Evolutionary conservation across 2,329 filamentous ascomycete genomes (phyloP), one percentile per base, ranked within the genome.

Genomic region (Calonectria honghensis): DNA sequence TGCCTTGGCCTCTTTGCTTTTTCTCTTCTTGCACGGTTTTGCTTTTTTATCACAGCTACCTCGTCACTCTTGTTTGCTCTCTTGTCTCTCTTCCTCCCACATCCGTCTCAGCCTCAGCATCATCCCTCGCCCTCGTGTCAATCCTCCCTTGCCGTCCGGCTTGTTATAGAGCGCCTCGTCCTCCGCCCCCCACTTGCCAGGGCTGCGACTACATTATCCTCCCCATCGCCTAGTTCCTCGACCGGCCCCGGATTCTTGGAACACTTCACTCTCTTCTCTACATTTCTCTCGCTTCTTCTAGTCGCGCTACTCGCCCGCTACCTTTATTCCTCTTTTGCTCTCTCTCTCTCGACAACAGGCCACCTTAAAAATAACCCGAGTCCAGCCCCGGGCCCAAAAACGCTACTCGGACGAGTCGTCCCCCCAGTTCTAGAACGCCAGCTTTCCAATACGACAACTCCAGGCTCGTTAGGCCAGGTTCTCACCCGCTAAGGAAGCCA

Each of bases 21-120:
- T 32, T 14, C 37, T 75, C 32, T 50, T 64, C 65, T 72, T 66
- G 69, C 59, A 31, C 59, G 59, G 74, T 75, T 18, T 59, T 20
- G 63, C 72, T 76, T 79, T 63, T 66, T 80, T 80, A 78, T 78
- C 77, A 57, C 64, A 71, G 50, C 73, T 76, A 48, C 48, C 77
- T 75, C 63, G 32, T 50, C 57, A 52, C 37, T 14, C 27, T 51
- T 74, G 63, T 54, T 29, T 20, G 35, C 31, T 52, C 52, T 66
- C 54, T 50, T 64, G 69, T 65, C 74, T 63, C 54, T 71, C 39
- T 63, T 20, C 45, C 70, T 66, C 71, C 70, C 72, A 66, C 73
- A 63, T 61, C 57, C 48, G 45, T 67, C 45, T 67, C 64, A 67
- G 64, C 68, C 45, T 70, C 52, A 51, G 50, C 27, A 61, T 41